Evolutionary conservation across 2,329 filamentous ascomycete genomes (phyloP), one percentile per base, ranked within the genome.

Genomic region (Trichoderma sp.): DNA sequence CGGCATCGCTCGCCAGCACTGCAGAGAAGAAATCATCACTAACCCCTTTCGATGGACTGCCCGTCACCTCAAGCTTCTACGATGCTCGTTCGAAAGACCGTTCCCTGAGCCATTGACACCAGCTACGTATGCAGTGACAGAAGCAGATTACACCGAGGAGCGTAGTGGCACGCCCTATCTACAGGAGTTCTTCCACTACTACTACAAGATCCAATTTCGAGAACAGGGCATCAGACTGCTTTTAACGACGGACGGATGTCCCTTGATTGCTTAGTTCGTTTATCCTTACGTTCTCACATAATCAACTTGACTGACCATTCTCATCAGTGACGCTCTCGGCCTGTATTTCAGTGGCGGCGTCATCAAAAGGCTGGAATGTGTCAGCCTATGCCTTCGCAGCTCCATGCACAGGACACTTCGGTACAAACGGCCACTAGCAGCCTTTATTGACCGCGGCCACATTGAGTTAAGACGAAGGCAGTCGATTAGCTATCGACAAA

Each of bases 11-110:
- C 67, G 43, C 43, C 67, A 17, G 23, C 12, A 63, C 12, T 63
- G 58, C 20, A 28, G 67, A 50, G 67, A 70, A 50, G 43, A 55
- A n/a, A 26, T 70, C 20, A 8, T 63, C 23, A 20, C 55, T 0
- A 53, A 20, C 20, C 67, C 67, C 15, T 6, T 70, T 12, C 55
- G 67, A 30, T 70, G 67, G 67, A 70, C 67, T 1, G 8, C 8
- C 30, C 67, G 39, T n/a, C 67, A 70, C 4, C 30, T 63, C 6
- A 43, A 70, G 67, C 67, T 70, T 12, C 32, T 70, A 43, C 28
- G 36, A 30, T 63, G 43, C 58, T 70, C 67, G 9, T 70, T 70
- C 2, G 17, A 4, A 4, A 9, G 28, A 15, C 32, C 30, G 2
- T 12, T 43, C 15, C 32, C 64, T 3, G 64, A 67, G 32, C 64